Base-by-base conservation (phyloP, 257 asterid genomes). In the Fraxinus excelsior region DNA sequence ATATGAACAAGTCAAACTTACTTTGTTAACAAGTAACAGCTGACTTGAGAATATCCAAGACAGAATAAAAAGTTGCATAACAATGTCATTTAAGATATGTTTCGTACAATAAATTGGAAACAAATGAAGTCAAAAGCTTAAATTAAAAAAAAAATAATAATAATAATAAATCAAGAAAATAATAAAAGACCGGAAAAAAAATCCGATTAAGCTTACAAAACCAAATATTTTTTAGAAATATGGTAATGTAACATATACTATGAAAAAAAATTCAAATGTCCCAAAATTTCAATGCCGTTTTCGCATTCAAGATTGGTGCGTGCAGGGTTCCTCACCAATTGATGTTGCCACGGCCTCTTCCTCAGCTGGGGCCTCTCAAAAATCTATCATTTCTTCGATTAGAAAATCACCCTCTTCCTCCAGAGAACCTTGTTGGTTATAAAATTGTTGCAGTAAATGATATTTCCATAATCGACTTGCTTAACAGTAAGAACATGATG, bases 271-370 rank as follows among this genome's bases (percentile, higher is more conserved):
- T 58, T 4, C n/a, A n/a, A 3, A 21, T 58, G 66, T 60, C 67
- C 74, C 87, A 86, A 86, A 86, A 84, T 77, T 84, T 37, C 0
- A 72, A 68, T 82, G 80, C 83, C 83, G 26, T 67, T 49, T 2
- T 21, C 78, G 79, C 79, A 79, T 62, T 60, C 16, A 23, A n/a
- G 67, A 8, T 23, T 60, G 9, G 31, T 2, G 31, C 0, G 14
- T 8, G 11, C 37, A 56, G 9, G 60, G 21, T 1, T 11, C 71
- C 79, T 91, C 89, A 91, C 95, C 97, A 92, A 74, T 74, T 90
- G 40, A 85, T 77, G 82, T 46, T 72, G 11, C 88, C 84, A 7
- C 84, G 78, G 31, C 83, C 87, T 78, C 68, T 62, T 9, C 68
- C 68, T 62, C 29, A 21, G 67, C 29, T 8, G 14, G 67, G 31